Evolutionary conservation across 1,139 yeast genomes (phyloP), one percentile per base, ranked within the genome.

Genomic region (Blastobotrys apis): DNA sequence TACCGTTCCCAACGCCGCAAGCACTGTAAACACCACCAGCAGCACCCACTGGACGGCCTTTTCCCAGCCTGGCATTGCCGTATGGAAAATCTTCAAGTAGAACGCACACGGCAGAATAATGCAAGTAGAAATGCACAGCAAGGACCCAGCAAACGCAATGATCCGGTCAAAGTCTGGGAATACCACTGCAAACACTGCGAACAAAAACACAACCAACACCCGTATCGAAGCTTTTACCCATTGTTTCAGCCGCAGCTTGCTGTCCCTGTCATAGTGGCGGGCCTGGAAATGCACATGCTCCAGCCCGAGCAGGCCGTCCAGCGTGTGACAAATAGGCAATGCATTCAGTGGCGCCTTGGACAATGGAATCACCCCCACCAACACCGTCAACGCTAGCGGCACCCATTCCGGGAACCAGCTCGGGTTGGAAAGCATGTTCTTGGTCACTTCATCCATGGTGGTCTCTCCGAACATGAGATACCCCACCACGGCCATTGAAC

Each of bases 291-390:
- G 46, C 35, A 40, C 40, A 21, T 29, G 37, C 31, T 47, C 44
- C 39, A 71, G 62, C 5, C 68, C 69, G 29, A 69, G 53, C 22
- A 75, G 48, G 15, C 68, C 64, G 50, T 81, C 86, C 12, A 78
- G 61, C 0, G 94, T 82, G 4, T 92, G 75, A 17, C 86, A 78
- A 34, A 90, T 82, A 1, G 97, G 97, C 55, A 92, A 79, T 6
- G 94, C 88, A 56, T 82, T 84, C 40, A 90, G 71, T 0, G 97
- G 96, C 1, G 92, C 78, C 59, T 90, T 90, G 1, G 96, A 88
- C 35, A 88, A 64, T 1, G 97, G 97, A 22, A 90, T 78, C 33
- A 88, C 57, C 32, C 95, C 85, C 69, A 88, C 84, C 39, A 86
- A 67, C 0, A 75, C 74, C 43, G 92, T 83, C 43, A 90, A 73